Conservation (phyloP, 768 basidiomycete species). For the Lactarius akahatsu region DNA sequence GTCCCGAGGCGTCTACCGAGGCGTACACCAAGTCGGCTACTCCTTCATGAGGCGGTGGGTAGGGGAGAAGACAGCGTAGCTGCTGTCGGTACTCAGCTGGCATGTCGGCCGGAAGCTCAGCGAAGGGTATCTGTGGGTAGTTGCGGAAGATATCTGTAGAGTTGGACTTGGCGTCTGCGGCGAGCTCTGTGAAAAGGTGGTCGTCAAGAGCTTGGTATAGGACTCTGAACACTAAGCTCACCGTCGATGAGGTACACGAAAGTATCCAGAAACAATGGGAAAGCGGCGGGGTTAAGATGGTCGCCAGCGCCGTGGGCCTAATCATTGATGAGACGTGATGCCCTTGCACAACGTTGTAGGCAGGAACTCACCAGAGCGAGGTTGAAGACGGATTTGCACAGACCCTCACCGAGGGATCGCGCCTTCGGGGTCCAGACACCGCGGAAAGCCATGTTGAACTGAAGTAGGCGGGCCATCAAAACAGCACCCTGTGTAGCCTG, state of each 20-base stretch:
- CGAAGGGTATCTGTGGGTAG: constrained; percentile 53
- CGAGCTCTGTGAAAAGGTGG: constrained; percentile 51
- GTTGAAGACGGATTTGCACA: constrained; percentile 46
- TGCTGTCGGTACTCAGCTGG: constrained; percentile 59
- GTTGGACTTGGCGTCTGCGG: constrained; percentile 53
- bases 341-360: not conserved
- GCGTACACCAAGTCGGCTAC: constrained; percentile 60
- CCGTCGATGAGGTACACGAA: constrained; percentile 73
- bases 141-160: constrained; percentile 62
- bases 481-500: constrained; percentile 44
- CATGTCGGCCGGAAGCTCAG: constrained; percentile 53
- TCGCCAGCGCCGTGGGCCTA: constrained; percentile 58
- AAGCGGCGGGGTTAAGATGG: constrained; percentile 54
- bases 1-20: constrained; percentile 54
- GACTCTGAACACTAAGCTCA: constrained; percentile 35
- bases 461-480: constrained; percentile 63
- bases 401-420: constrained; percentile 45
- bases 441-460: constrained; percentile 70
- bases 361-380: constrained; percentile 30
- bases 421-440: constrained; percentile 53
- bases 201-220: not conserved
- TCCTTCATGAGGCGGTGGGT: constrained; percentile 48
- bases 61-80: constrained; percentile 57
- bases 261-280: constrained; percentile 71
- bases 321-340: constrained; percentile 11